Evolutionary conservation across 345 rosid genomes (phyloP), one percentile per base, ranked within the genome.

Genomic region (Aquilaria yunnanensis): DNA sequence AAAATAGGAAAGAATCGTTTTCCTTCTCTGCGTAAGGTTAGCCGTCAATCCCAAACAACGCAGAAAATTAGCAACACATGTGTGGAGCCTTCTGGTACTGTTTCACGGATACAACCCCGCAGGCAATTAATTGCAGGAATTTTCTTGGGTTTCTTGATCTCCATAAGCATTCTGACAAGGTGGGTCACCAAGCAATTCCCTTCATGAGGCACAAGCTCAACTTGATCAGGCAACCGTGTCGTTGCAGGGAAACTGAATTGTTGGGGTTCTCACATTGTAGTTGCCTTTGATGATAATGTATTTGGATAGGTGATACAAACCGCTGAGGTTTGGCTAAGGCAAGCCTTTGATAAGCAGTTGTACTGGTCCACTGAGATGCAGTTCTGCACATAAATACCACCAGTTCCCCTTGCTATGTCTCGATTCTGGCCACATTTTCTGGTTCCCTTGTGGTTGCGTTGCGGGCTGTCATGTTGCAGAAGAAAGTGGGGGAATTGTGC

Each of bases 361-460:
- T 88, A 90, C 34, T 94, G 97, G 67, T 94, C 99, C 46, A 94
- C 79, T 69, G 68, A 88, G 55, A 94, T 86, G 85, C 96, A 94
- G 70, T 94, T 94, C 59, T 78, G 68, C 2, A 90, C 99, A 61
- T 94, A 83, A 3, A 90, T 97, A 0, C 75, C 75, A 10, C 99
- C 99, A 0, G 82, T 68, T 1, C 99, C 99, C 97, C 99, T 71
- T 94, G 99, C 99, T 96, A 94, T 46, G 99, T 94, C 81, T 94
- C 90, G 60, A 94, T 81, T 56, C 97, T 67, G 0, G 90, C 81
- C 0, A 96, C 99, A 23, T 94, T 90, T 71, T 94, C 99, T 1
- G 99, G 90, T 71, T 94, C 96, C 56, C 83, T 74, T 50, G 90
- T 90, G 29, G 63, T 6, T 0, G 81, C 59, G 51, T 88, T 88